These are phyloP conservation scores for Lagenaria siceraria DNA, from an alignment of 306 rosid genomes.

Conservation along the genomic window DNA sequence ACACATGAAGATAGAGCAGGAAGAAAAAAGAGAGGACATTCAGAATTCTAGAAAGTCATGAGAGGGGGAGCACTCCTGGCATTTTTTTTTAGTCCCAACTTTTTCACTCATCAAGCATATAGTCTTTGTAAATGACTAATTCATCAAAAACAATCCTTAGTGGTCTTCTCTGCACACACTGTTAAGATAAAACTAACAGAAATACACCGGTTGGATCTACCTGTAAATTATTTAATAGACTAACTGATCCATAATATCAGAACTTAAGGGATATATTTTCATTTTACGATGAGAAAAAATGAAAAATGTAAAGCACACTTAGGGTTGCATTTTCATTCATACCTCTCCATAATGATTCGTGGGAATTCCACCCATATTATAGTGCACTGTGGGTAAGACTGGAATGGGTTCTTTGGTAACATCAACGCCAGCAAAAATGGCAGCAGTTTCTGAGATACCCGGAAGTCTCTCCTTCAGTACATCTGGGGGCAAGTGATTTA, in stretches of 20 bases:
- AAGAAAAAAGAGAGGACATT: not conserved
- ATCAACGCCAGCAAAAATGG: constrained; percentile 98
- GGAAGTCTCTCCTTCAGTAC: constrained; percentile 98
- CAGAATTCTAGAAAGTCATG: not conserved
- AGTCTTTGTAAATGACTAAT: not conserved
- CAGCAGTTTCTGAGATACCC: constrained; percentile 99
- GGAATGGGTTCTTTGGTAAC: constrained; percentile 98
- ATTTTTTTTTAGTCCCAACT: not conserved
- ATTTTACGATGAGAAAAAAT: not conserved
- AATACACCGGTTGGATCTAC: not conserved
- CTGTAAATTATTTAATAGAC: not conserved
- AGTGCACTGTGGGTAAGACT: constrained; percentile 94
- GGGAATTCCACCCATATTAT: constrained; percentile 97
- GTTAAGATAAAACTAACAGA: not conserved
- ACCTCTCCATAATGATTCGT: constrained; percentile 94
- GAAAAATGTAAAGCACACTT: not conserved
- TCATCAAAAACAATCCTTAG: not conserved
- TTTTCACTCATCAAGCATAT: not conserved
- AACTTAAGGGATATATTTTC: constrained; percentile 1
- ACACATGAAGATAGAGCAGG: not conserved
- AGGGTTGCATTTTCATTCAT: constrained; percentile 8
- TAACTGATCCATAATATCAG: not conserved
- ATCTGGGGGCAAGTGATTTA: constrained; percentile 98
- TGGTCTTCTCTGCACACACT: not conserved
- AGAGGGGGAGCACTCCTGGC: not conserved